Base-by-base conservation (phyloP, 805 yeast species). In the Candida succiphila region DNA sequence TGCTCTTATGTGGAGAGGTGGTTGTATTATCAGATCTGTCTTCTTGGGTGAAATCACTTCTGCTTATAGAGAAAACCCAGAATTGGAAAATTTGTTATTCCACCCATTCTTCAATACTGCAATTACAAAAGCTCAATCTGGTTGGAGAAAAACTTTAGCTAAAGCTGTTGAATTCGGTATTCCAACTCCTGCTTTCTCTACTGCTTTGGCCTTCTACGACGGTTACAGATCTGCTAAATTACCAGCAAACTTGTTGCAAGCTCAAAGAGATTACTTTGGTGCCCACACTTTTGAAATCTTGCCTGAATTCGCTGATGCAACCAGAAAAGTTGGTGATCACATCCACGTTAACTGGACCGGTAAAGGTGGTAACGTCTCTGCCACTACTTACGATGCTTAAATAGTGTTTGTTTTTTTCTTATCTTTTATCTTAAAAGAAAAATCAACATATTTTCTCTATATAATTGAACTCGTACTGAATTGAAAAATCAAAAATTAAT, bases 1-100 rank as follows among this genome's bases (percentile, higher is more conserved):
- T 54, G 97, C 97, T 51, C 76, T 92, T 56, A 89, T 89, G 97
- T 89, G 98, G 98, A 81, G 98, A 77, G 98, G 98, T 72, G 98
- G 98, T 54, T 89, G 98, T 76, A 89, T 89, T 65, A 89, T 89
- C 69, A 85, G 97, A 76, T 89, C 98, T 38, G 96, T 89, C 46
- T 89, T 89, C 83, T 73, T 89, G 59, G 96, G 79, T 58, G 96
- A 89, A 66, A 89, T 89, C 68, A 89, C 98, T 48, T 63, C 85
- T 60, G 98, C 98, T 48, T 89, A 80, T 82, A 84, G 92, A 68
- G 77, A 81, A 62, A 71, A 80, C 71, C 94, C 95, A 62, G 80
- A 87, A 48, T 72, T 89, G 57, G 96, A 88, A 73, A 88, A 88
- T 81, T 72, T 89, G 69, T 71, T 89, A 61, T 88, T 89, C 82